These are phyloP conservation scores for Arthrocladium fulminans DNA, from an alignment of 2,329 filamentous ascomycete genomes.

Conservation along the genomic window DNA sequence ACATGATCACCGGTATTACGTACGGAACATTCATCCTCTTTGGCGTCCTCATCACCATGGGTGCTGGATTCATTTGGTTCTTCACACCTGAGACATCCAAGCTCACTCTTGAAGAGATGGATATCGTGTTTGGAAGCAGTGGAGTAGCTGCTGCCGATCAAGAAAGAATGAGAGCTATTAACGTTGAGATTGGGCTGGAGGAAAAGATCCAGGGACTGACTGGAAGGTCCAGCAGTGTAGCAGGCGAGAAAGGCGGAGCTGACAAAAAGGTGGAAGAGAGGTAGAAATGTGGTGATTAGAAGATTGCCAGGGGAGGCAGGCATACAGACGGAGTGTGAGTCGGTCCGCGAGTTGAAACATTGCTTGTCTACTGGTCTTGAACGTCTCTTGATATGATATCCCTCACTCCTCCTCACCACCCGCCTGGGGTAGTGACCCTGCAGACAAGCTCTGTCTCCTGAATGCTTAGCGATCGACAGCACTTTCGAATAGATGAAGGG, in stretches of 20 bases:
- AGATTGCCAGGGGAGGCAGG: no score
- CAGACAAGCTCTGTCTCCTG: no score
- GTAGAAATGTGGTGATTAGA: no score
- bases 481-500: no score
- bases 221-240: neutral
- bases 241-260: neutral
- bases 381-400: no score
- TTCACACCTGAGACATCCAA: constrained; percentile 27
- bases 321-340: no score
- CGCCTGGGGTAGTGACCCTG: no score
- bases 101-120: constrained; percentile 27
- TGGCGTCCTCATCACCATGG: constrained; percentile 6
- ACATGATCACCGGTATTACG: constrained; percentile 33
- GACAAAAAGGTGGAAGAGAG: neutral
- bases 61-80: constrained; percentile 22
- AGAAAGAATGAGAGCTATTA: constrained; percentile 65
- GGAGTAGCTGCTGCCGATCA: constrained; percentile 59
- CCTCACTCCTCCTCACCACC: no score
- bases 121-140: constrained; percentile 24
- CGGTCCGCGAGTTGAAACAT: no score
- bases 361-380: no score
- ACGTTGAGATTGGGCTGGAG: constrained; percentile 57
- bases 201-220: neutral
- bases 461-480: no score
- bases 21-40: constrained; percentile 4